Base-by-base conservation (phyloP, 2,329 filamentous ascomycete species). In the Metarhizium robertsii region DNA sequence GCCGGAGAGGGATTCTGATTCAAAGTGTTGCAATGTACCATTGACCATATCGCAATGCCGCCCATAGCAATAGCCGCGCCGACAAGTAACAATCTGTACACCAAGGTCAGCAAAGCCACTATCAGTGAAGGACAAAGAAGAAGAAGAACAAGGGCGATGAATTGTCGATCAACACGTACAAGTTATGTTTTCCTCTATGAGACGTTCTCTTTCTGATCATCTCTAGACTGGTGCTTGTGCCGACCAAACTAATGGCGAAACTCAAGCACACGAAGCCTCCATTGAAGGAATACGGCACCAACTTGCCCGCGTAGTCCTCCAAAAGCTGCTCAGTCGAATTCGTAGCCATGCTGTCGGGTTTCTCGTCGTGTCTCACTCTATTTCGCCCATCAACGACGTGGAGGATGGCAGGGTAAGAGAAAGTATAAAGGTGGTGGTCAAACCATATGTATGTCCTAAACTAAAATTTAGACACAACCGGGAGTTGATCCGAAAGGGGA, bases 151-250 rank as follows among this genome's bases (percentile, higher is more conserved):
- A 32, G 13, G n/a, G 43, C 4, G 4, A 13, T 3, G 4, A 7
- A 18, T 46, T 2, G 5, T 8, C 36, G n/a, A 49, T 25, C 16
- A 20, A 10, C 25, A 50, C 76, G 55, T 77, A 87, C 86, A 87
- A 84, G 64, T 90, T 90, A 66, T 84, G 83, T 54, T 80, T 68
- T 8, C 87, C 87, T 65, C 80, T 81, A 54, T 79, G 79, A 2
- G 86, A 84, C 1, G 87, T 90, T 61, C 88, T 78, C 57, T 88
- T 77, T 66, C 94, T 88, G 53, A 95, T 83, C 57, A 95, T 74
- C 69, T 95, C 91, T 36, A 95, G 76, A 0, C 90, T 92, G 3
- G 90, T 90, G 52, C 83, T 79, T 51, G 88, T 86, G 59, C 91
- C 91, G 60, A 90, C 79, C 38, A 89, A 75, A 64, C 89, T 92